Base-by-base conservation (phyloP, 1,139 yeast genomes). In the Eremothecium coryli region DNA sequence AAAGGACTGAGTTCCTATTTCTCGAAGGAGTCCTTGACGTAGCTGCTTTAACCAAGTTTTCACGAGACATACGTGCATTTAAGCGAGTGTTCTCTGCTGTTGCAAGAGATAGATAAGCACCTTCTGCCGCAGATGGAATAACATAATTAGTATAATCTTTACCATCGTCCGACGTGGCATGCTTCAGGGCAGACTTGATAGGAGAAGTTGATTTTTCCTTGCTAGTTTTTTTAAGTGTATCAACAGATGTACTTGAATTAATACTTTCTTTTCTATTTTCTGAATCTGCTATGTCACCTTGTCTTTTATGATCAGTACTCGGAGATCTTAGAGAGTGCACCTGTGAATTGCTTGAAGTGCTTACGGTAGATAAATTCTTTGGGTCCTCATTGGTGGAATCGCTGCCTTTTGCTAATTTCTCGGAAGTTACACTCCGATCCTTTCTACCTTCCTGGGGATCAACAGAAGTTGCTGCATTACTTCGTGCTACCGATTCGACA, bases 61-160 rank as follows among this genome's bases (percentile, higher is more conserved):
- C 55, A 0, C 70, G 52, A 5, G 76, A 66, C 31, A 73, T 53
- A 52, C 73, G 71, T 1, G 86, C 79, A 54, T 80, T 80, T 38
- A 78, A 50, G 40, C 86, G 66, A 0, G 93, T 80, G 54, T 80
- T 80, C 50, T 80, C 86, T 1, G 88, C 86, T 0, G 93, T 80
- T 1, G 86, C 70, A 36, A 78, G 58, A 0, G 84, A 75, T 32
- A 78, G 54, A 46, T 79, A 78, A 0, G 81, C 86, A 42, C 70
- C 71, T 32, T 64, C 70, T 0, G 81, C 80, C 3, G 79, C 70
- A 2, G 55, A 49, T 12, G 27, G n/a, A n/a, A 4, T 16, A 17
- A 29, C 30, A 20, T 23, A 26, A 10, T 27, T 14, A 7, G 17
- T 18, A 12, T 24, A 18, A 21, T 23, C 21, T 3, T 37, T 28